phyloP scores from a whole-genome alignment of 2,329 filamentous ascomycete species.

The Ceratocystis cubensis region DNA sequence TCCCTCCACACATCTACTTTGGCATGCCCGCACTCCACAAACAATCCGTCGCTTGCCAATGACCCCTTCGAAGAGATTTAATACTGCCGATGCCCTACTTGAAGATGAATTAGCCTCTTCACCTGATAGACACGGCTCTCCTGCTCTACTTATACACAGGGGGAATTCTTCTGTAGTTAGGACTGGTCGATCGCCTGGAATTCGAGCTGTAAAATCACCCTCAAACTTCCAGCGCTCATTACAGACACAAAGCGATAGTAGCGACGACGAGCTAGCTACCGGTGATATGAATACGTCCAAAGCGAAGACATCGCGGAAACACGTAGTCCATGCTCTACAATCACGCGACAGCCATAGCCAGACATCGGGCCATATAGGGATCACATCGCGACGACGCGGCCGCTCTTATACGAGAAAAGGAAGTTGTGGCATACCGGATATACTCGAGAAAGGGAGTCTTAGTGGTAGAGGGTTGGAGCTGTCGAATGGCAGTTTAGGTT shows the following conservation, averaged over 20 bases:
- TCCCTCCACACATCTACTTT: neutral
- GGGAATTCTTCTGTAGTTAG: neutral
- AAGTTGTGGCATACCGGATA: neutral
- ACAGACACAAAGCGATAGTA: neutral
- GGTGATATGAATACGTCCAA: constrained; percentile 6
- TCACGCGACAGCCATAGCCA: neutral
- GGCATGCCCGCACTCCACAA: constrained; percentile 3
- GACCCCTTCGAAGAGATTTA: constrained; percentile 13
- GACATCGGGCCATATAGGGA: constrained; percentile 2
- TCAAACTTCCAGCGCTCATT: neutral
- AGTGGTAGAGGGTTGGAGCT: too few relatives aligned
- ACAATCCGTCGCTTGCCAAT: constrained; percentile 9
- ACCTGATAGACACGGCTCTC: constrained; percentile 7
- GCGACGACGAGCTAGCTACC: constrained; percentile 15
- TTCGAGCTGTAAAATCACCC: neutral
- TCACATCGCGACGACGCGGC: neutral
- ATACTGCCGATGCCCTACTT: constrained; percentile 11
- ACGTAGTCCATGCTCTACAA: neutral
- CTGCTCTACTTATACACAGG: neutral
- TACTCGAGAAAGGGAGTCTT: neutral
- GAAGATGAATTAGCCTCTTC: constrained; percentile 20
- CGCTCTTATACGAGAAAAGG: constrained; percentile 6
- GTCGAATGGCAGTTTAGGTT: too few relatives aligned
- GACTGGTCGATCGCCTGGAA: neutral
- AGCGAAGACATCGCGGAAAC: neutral